Base-by-base conservation (phyloP, 257 asterid genomes). In the Thymus quinquecostatus region DNA sequence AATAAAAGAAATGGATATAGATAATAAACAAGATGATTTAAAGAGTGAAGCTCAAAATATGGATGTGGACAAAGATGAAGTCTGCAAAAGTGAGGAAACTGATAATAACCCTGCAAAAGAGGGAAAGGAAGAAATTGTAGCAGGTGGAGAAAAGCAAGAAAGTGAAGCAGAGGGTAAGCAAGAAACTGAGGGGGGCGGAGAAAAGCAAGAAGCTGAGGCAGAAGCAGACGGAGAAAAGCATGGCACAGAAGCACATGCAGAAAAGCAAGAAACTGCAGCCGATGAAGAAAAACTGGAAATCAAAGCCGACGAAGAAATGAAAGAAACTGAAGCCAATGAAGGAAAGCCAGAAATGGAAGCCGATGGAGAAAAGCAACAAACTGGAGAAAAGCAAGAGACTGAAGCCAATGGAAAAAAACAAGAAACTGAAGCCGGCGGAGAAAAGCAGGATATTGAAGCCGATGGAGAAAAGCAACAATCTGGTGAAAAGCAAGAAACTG, bases 11-110 rank as follows among this genome's bases (percentile, higher is more conserved):
- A 47, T 38, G 63, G 72, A 70, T 49, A 77, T 51, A 76, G 84
- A 78, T 53, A 59, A 78, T 53, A 59, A 32, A 61, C 72, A 36
- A 44, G 77, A 67, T 13, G 75, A 69, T 10, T 76, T 2, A 14
- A 48, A 76, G 64, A 63, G 29, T 34, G 84, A 76, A 61, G 66
- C 78, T 41, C 65, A 76, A 21, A 63, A 64, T 30, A 83, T 83
- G 85, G 89, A 79, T 21, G 77, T 70, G 66, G 87, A 85, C 66
- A 73, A 83, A 72, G 83, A 74, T 54, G 83, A 78, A 62, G 82
- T 60, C 51, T 66, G 50, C 40, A 48, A 77, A 41, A 64, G 49
- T 32, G 68, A 68, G 64, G 79, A 79, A 57, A 61, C 13, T 34
- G 87, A 66, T 32, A 70, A 70, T 34, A 75, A 66, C 30, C 64